phyloP scores from a whole-genome alignment of 495 filamentous ascomycete genomes.

The Podospora pseudoanserina region DNA sequence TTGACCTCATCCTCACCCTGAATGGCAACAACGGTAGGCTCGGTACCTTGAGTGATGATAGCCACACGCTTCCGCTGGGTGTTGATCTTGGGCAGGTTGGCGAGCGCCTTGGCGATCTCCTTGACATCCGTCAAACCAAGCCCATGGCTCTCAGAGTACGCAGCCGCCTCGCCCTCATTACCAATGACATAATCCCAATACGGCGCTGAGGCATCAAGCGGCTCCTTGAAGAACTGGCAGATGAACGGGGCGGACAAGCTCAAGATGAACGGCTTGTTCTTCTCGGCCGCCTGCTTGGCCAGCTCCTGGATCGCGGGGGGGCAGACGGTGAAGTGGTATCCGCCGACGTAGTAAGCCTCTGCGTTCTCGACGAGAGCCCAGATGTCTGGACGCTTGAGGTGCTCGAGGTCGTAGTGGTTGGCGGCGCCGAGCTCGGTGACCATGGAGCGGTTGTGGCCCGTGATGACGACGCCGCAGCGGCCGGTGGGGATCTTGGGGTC shows the following conservation, averaged over 20 bases:
- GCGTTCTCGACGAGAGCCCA: slow-evolving; percentile 89
- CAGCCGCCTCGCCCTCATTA: slow-evolving; percentile 89
- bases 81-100: slow-evolving; percentile 88
- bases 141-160: slow-evolving; percentile 77
- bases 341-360: slow-evolving; percentile 85
- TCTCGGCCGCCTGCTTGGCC: slow-evolving; percentile 77
- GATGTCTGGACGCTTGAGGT: slow-evolving; percentile 84
- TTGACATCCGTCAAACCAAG: slow-evolving; percentile 70
- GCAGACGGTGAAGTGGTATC: slow-evolving; percentile 75
- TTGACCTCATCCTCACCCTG: slow-evolving; percentile 66
- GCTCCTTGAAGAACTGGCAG: slow-evolving; percentile 94
- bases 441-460: slow-evolving; percentile 86
- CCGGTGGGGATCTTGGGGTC: slow-evolving; percentile 79
- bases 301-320: slow-evolving; percentile 85
- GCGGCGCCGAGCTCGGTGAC: slow-evolving; percentile 94
- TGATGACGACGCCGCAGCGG: slow-evolving; percentile 94
- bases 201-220: slow-evolving; percentile 72
- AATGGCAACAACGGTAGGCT: slow-evolving; percentile 77
- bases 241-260: slow-evolving; percentile 95
- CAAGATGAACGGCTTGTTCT: slow-evolving; percentile 89
- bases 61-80: slow-evolving; percentile 70
- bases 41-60: slow-evolving; percentile 90
- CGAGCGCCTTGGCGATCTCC: slow-evolving; percentile 82
- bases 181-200: slow-evolving; percentile 97
- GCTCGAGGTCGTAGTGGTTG: slow-evolving; percentile 93